Percentiles rank a stretch among this genome's conserved stretches.
These are phyloP conservation scores for Blastobotrys robertii DNA, from an alignment of 805 yeast species.

Conservation along the genomic window DNA sequence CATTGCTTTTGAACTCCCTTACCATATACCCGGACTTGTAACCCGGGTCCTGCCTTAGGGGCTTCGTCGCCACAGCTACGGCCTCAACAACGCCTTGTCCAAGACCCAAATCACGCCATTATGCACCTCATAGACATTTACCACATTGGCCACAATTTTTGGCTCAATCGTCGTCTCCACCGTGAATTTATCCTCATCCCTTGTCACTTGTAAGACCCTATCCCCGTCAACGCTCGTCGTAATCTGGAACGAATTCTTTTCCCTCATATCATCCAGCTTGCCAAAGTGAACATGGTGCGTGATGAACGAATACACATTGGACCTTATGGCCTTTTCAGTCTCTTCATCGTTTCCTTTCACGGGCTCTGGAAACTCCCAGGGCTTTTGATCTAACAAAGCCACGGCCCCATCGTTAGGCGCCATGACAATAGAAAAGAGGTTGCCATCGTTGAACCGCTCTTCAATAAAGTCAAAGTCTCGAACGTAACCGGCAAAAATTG, in stretches of 20 bases:
- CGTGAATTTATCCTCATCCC: conserved; percentile 4
- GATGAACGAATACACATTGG: conserved; percentile 50
- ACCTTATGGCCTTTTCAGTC: conserved; percentile 39
- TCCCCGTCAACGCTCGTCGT: conserved; percentile 8
- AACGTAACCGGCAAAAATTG: conserved; percentile 61
- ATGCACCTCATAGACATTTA: conserved; percentile 14
- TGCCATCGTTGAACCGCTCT: conserved; percentile 36
- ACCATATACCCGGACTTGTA: no score
- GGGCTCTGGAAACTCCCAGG: conserved; percentile 73
- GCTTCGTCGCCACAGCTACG: no score
- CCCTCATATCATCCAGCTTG: conserved; percentile 2
- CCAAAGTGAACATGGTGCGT: conserved; percentile 48
- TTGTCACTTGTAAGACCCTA: conserved; percentile 5
- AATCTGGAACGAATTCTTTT: conserved; percentile 8
- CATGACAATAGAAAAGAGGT: conserved; percentile 42
- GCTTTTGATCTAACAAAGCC: conserved; percentile 42
- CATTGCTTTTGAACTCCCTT: no score
- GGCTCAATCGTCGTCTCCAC: conserved; percentile 1
- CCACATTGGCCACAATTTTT: conserved; percentile 14
- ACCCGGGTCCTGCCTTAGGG: no score
- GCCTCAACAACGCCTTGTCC: conserved; percentile 13
- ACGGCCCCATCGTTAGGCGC: conserved; percentile 67
- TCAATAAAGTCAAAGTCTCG: conserved; percentile 49
- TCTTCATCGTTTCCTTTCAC: conserved; percentile 30
- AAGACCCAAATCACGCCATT: conserved; percentile 26